These are phyloP conservation scores for barley (Hordeum vulgare) DNA, from an alignment of 176 grass and related monocot genomes.

Conservation along the genomic window MorexV3_pseudomolecules_assembly NC_058520.1:28196354-28196853, in stretches of 20 bases:
- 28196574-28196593: too few relatives aligned
- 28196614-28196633: too few relatives aligned
- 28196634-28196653: conserved; percentile 25
- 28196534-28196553: conserved; percentile 49
- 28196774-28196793: background rate
- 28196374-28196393: background rate
- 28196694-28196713: conserved; percentile 45
- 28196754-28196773: background rate
- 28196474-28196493: conserved; percentile 66
- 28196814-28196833: background rate
- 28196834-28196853: background rate
- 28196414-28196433: conserved; percentile 20
- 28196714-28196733: background rate
- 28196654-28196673: conserved; percentile 67
- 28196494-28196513: conserved; percentile 77
- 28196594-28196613: too few relatives aligned
- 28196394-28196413: background rate
- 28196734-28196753: background rate
- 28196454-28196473: conserved; percentile 65
- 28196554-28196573: background rate
- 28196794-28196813: background rate
- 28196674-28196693: conserved; percentile 59
- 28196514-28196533: conserved; percentile 79
- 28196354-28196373: too few relatives aligned
- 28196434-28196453: conserved; percentile 59